Evolutionary conservation across 768 basidiomycete genomes (phyloP), one percentile per base, ranked within the genome.

Genomic region (Cystofilobasidium ferigula): DNA sequence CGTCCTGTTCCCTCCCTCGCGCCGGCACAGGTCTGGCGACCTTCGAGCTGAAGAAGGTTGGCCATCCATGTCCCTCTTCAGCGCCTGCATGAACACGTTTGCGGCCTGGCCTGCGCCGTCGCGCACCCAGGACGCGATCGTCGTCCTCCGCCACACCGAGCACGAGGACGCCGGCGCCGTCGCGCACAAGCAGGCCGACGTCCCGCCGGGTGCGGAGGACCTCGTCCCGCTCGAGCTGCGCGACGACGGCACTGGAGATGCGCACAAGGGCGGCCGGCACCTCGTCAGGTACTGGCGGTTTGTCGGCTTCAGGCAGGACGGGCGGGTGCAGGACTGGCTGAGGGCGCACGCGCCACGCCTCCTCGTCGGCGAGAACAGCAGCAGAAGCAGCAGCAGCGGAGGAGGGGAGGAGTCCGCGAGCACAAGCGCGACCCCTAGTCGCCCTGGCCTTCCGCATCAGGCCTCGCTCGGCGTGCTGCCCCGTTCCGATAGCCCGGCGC

Each of bases 21-120:
- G 16, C 45, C 30, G 20, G 10, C 32, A 12, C 59, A 45, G 36
- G 22, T 1, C 38, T 26, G n/a, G n/a, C n/a, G n/a, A n/a, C n/a
- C 14, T 30, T 3, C 7, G 22, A 28, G 32, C 53, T 35, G 26
- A 56, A 2, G 3, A n/a, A 30, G 13, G 45, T 48, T 48, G 16
- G 8, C 24, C 8, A n/a, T 48, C 10, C 16, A 34, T 22, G 2
- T 63, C 42, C 22, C 0, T 68, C 8, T 69, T 67, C 63, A 32
- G 24, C 9, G 71, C 71, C n/a, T 71, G 71, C 59, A 66, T 70
- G 62, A 69, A 72, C 57, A 72, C 71, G 0, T 32, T 71, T 40
- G 61, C 67, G 38, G 63, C 66, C 10, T 68, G 67, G 66, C 69
- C 67, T 6, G 57, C 67, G 20, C 62, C 67, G 24, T 2, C 22